Base-by-base conservation (phyloP, 2,329 filamentous ascomycete genomes). In the Xylaria sp. region DNA sequence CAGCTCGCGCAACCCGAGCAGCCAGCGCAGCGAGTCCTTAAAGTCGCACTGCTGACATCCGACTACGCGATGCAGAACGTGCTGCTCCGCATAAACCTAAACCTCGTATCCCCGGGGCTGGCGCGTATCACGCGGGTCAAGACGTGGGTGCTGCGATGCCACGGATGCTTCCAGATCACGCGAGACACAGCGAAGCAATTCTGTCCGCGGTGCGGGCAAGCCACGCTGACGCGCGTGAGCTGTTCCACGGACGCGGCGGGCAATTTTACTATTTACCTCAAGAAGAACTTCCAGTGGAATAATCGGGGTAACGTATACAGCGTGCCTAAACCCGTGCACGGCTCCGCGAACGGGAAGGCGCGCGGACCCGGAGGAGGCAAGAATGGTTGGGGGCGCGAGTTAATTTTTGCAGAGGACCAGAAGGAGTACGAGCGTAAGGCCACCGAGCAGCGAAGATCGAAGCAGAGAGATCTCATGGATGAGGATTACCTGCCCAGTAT, bases 1-100 rank as follows among this genome's bases (percentile, higher is more conserved):
- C 78, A 80, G 30, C 80, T 83, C 25, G 81, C 83, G 1, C 79
- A 83, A 23, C 81, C 85, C 46, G 81, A 85, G 57, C 79, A 84
- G 67, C 78, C 85, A 1, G 84, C 88, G 62, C 84, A 87, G 41
- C 87, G 87, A 69, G 89, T 88, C 13, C 91, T 97, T 73, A 91
- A 97, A 80, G 93, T 93, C 18, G 95, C 94, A n/a, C 90, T 95
- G 52, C 91, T 98, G 77, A 98, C 96, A 1, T 94, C 92, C 64
- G 96, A 99, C 83, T 98, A 93, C 81, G 95, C 96, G 63, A 97
- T 99, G 93, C 95, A 98, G 82, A 98, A 98, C 78, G 94, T 98
- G 8, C 88, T 96, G 1, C 86, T 99, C 4, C 93, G 97, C 74
- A 97, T 98, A 84, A 97, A 97, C 82, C 88, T 99, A 61, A 93